Evolutionary conservation across 768 basidiomycete genomes (phyloP).

Genomic region (Hygrophorus pudorinus): DNA sequence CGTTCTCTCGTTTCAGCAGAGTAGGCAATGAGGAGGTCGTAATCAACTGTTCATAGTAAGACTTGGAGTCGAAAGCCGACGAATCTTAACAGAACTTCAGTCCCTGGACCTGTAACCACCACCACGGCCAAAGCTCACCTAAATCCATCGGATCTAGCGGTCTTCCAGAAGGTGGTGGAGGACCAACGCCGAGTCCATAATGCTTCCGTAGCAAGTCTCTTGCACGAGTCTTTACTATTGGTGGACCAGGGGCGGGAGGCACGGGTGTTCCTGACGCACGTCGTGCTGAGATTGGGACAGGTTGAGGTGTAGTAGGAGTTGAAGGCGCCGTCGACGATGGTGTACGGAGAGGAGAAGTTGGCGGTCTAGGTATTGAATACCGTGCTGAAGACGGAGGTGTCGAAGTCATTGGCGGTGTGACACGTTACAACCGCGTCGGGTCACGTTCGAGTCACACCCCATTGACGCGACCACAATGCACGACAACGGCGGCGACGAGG

Average conservation of each 20-base stretch:
- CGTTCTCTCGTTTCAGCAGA: constrained; percentile 74
- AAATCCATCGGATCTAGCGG: constrained; percentile 74
- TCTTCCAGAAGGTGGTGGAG: constrained; percentile 52
- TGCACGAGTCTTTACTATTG: constrained; percentile 46
- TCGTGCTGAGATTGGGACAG: not conserved
- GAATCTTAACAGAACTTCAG: constrained; percentile 40
- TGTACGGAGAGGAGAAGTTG: constrained; percentile 34
- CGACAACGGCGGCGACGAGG: constrained; percentile 16
- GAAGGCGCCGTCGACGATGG: constrained; percentile 22
- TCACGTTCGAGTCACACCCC: too few relatives aligned
- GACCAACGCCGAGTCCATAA: constrained; percentile 75
- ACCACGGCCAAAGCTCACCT: constrained; percentile 30
- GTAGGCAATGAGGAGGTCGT: constrained; percentile 67
- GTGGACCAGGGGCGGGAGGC: constrained; percentile 18
- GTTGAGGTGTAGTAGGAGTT: constrained; percentile 9
- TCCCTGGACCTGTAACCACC: not conserved
- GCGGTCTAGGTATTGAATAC: constrained; percentile 22
- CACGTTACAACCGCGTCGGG: not conserved
- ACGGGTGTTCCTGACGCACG: not conserved
- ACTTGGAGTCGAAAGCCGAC: constrained; percentile 68
- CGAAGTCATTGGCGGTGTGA: constrained; percentile 7
- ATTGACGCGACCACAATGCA: too few relatives aligned
- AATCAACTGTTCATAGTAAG: constrained; percentile 80
- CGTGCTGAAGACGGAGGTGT: constrained; percentile 16
- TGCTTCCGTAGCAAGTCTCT: constrained; percentile 76